phyloP scores from a whole-genome alignment of 2,329 filamentous ascomycete species.

The Venturia aucupariae region DNA sequence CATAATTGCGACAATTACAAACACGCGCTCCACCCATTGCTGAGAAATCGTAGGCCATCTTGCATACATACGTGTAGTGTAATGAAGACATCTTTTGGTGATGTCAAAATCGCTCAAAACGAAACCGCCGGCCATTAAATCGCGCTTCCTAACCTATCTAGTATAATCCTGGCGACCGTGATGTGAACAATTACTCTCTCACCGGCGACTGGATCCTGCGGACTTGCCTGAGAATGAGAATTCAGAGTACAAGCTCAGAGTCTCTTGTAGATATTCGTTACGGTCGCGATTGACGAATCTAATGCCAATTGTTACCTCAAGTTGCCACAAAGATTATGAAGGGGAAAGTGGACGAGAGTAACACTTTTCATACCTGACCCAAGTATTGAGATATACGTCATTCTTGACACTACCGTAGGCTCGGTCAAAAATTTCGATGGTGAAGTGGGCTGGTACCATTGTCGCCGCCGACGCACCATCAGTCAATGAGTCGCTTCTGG shows the following conservation, averaged over 20 bases:
- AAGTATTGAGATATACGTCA: conserved; percentile 16
- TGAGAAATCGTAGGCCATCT: not conserved
- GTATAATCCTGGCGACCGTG: not conserved
- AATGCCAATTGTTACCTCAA: not conserved
- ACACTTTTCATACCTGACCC: conserved; percentile 15
- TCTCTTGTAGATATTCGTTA: not conserved
- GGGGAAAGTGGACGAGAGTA: conserved; percentile 17
- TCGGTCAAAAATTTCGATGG: conserved; percentile 14
- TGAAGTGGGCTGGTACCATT: conserved; percentile 12
- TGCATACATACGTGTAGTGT: not conserved
- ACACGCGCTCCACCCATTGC: not conserved
- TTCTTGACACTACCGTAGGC: conserved; percentile 16
- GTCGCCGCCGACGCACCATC: not conserved
- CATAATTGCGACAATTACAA: not conserved
- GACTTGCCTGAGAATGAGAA: not conserved
- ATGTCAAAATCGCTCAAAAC: not conserved
- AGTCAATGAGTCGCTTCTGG: not conserved
- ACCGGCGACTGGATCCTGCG: not conserved
- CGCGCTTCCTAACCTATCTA: not conserved
- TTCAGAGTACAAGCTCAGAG: not conserved
- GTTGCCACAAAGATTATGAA: not conserved
- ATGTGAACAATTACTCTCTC: not conserved
- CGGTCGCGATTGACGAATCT: conserved; percentile 4
- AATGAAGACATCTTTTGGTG: not conserved
- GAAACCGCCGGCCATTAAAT: not conserved